A percentile compares a stretch with the other conserved stretches of the same genome.
Evolutionary conservation across 495 filamentous ascomycete species (phyloP).

Genomic region (Neurospora sp.): DNA sequence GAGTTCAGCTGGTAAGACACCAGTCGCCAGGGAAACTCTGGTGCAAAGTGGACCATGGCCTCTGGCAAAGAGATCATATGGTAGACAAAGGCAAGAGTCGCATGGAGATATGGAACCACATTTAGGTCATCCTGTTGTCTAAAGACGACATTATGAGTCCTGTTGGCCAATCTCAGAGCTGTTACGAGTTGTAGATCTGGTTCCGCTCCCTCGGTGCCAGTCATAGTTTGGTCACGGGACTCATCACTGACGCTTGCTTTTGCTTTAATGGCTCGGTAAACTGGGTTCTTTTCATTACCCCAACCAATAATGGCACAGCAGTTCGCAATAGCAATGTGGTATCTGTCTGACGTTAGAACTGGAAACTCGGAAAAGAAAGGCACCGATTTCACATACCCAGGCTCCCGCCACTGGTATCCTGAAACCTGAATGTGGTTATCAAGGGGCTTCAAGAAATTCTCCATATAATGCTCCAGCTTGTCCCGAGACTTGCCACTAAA

Average conservation of each 20-base stretch:
- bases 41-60: constrained; percentile 35
- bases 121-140: constrained; percentile 52
- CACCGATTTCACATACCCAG: constrained; percentile 34
- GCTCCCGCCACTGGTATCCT: constrained; percentile 51
- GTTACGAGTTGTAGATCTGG: constrained; percentile 14
- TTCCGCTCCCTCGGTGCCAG: constrained; percentile 8
- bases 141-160: constrained; percentile 43
- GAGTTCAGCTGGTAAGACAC: constrained; percentile 59
- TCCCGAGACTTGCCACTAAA: constrained; percentile 47
- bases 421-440: constrained; percentile 50
- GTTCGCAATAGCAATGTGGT: constrained; percentile 47
- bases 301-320: constrained; percentile 30
- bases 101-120: constrained; percentile 57
- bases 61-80: constrained; percentile 42
- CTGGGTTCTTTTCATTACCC: constrained; percentile 28
- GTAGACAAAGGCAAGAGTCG: constrained; percentile 59
- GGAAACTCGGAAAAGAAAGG: constrained; percentile 44
- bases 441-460: constrained; percentile 44
- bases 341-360: constrained; percentile 32
- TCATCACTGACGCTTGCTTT: constrained; percentile 3
- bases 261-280: constrained; percentile 20
- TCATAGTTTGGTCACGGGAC: constrained; percentile 11
- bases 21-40: constrained; percentile 53
- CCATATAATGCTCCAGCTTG: constrained; percentile 34
- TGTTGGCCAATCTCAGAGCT: constrained; percentile 18